Evolutionary conservation across 805 yeast species (phyloP).

Genomic region (Candida vaughaniae): DNA sequence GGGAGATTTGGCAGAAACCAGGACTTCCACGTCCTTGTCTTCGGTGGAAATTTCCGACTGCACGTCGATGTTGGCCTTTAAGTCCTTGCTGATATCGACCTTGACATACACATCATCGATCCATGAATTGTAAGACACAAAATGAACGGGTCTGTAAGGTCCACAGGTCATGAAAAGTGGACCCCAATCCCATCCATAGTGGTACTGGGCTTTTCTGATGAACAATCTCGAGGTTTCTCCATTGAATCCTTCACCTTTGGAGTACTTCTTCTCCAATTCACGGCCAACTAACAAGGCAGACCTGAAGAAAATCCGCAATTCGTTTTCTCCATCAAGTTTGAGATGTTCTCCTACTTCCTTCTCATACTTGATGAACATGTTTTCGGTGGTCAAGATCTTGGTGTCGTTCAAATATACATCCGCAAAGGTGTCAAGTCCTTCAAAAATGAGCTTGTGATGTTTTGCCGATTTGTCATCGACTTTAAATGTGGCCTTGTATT

Average conservation of each 20-base stretch:
- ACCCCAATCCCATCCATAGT: slow-evolving; percentile 63
- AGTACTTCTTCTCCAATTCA: slow-evolving; percentile 28
- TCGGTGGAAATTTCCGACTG: slow-evolving; percentile 7
- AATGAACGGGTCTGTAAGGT: slow-evolving; percentile 37
- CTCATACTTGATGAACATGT: slow-evolving; percentile 41
- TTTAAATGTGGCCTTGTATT: slow-evolving; percentile 31
- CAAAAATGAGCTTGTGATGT: slow-evolving; percentile 31
- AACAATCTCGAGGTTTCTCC: slow-evolving; percentile 46
- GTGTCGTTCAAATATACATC: slow-evolving; percentile 40
- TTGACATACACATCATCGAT: slow-evolving; percentile 19
- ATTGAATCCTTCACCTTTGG: slow-evolving; percentile 31
- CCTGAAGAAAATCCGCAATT: slow-evolving; percentile 33
- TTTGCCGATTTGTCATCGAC: slow-evolving; percentile 3
- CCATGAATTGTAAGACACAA: slow-evolving; percentile 19
- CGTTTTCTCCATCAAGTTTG: slow-evolving; percentile 20
- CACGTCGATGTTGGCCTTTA: slow-evolving; percentile 12
- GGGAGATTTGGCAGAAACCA: slow-evolving; percentile 9
- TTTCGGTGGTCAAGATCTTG: slow-evolving; percentile 34
- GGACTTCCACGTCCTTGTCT: slow-evolving; percentile 9
- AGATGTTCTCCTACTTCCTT: slow-evolving; percentile 23
- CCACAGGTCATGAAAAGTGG: slow-evolving; percentile 46
- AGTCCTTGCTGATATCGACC: slow-evolving; percentile 12
- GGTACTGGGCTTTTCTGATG: slow-evolving; percentile 53
- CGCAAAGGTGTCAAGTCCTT: slow-evolving; percentile 46
- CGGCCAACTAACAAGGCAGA: slow-evolving; percentile 37